A percentile compares a stretch with the other conserved stretches of the same genome.
Evolutionary conservation across 805 yeast species (phyloP).

Genomic region (Starmerella bombi): DNA sequence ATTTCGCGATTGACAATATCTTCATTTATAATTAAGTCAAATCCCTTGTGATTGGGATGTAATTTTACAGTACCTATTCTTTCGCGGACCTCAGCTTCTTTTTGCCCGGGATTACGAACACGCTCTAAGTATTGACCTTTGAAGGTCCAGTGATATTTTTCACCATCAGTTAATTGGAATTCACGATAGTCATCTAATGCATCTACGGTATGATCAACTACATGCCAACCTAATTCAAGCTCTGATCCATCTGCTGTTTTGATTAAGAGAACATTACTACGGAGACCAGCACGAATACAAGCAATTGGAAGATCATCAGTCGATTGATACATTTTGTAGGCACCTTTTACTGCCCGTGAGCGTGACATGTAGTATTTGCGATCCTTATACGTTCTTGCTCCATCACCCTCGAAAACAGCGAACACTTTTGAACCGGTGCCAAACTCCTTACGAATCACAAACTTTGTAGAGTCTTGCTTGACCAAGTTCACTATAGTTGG

Average conservation of each 20-base stretch:
- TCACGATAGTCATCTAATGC: constrained; percentile 48
- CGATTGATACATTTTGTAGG: constrained; percentile 41
- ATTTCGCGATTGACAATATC: constrained; percentile 42
- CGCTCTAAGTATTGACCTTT: constrained; percentile 45
- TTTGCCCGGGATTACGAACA: constrained; percentile 47
- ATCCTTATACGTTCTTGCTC: constrained; percentile 25
- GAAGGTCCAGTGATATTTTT: constrained; percentile 52
- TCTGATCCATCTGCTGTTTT: constrained; percentile 36
- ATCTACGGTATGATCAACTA: constrained; percentile 46
- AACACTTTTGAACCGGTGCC: constrained; percentile 48
- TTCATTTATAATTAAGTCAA: constrained; percentile 43
- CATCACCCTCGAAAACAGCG: constrained; percentile 37
- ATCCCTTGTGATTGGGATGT: constrained; percentile 43
- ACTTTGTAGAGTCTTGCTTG: constrained; percentile 26
- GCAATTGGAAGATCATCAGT: constrained; percentile 48
- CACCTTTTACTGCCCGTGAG: constrained; percentile 56
- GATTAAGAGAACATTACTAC: constrained; percentile 45
- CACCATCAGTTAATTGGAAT: constrained; percentile 48
- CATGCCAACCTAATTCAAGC: constrained; percentile 52
- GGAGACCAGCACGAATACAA: constrained; percentile 44
- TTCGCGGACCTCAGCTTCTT: constrained; percentile 50
- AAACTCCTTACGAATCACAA: constrained; percentile 41
- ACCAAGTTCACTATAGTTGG: constrained; percentile 39
- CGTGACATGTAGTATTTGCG: constrained; percentile 42
- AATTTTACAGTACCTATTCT: constrained; percentile 49